Base-by-base conservation (phyloP, 2,329 filamentous ascomycete species). In the Alternaria viburni region DNA sequence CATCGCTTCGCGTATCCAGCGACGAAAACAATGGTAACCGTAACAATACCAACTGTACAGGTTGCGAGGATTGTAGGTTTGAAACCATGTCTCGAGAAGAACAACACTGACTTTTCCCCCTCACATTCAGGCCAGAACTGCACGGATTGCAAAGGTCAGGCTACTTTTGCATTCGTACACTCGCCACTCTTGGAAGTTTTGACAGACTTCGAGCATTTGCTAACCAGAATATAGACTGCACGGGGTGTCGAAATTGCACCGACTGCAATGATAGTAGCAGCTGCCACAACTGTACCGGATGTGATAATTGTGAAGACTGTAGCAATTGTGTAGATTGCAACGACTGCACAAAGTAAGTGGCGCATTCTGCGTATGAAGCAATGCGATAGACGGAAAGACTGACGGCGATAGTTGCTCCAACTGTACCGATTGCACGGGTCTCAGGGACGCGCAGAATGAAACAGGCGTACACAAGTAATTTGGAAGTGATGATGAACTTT, bases 401-500 rank as follows among this genome's bases (percentile, higher is more conserved):
- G n/a, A 63, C 51, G 9, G 11, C 32, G 11, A 17, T 45, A 65
- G 59, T 46, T 65, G 62, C 46, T 25, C 32, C 10, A 65, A 63
- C 21, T 65, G 63, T 30, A 56, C 56, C 7, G 49, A 62, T 43
- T 65, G 63, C 19, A 52, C 32, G 28, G 63, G 63, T 15, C 21
- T 65, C 19, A 63, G 52, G 46, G 50, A 62, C 19, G 55, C 45
- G 15, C 50, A 57, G 5, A 59, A 65, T 11, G 26, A 65, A 54
- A 63, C 28, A 6, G 56, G 54, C 19, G 56, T 65, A 10, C 63
- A 65, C 28, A 51, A 60, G 30, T 55, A 26, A 49, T 25, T 46
- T 15, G 12, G 12, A 21, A 45, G 28, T 13, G 17, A 30, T 54
- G 28, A 44, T 41, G 2, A 13, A 41, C 10, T 10, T 23, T 41